Percentiles rank a stretch among this genome's conserved stretches.
These are phyloP conservation scores for Mucor irregularis DNA, from an alignment of 371 early-diverging fungal species.

Conservation along the genomic window DNA sequence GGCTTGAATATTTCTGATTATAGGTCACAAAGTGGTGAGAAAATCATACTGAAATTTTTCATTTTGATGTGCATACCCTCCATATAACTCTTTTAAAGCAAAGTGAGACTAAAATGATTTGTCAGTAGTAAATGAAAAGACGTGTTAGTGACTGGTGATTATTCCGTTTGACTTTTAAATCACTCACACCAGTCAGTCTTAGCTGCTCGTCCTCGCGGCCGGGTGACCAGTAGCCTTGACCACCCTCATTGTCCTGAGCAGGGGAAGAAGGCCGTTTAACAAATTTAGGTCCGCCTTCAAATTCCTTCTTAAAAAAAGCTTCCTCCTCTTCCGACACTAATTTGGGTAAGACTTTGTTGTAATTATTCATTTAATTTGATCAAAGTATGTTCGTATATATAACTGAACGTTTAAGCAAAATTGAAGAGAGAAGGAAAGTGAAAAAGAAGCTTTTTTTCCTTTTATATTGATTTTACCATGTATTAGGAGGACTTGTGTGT, in stretches of 20 bases:
- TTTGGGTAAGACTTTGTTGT: no score
- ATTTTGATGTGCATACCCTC: constrained; percentile 17
- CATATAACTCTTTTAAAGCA: constrained; percentile 29
- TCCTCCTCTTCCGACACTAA: no score
- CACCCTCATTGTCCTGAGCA: constrained; percentile 4
- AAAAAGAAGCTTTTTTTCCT: no score
- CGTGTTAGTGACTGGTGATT: neutral
- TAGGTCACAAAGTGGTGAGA: neutral
- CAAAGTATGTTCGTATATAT: no score
- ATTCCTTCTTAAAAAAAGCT: no score
- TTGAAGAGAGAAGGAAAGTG: no score
- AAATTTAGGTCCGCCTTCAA: neutral
- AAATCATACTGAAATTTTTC: neutral
- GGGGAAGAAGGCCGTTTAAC: no score
- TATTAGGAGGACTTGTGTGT: no score
- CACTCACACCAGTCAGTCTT: constrained; percentile 11
- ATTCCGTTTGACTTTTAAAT: neutral
- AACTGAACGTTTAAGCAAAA: no score
- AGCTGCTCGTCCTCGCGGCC: constrained; percentile 16
- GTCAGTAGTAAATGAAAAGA: neutral
- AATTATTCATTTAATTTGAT: no score
- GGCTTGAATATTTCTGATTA: neutral
- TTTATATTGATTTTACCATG: no score
- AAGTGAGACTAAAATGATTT: constrained; percentile 25
- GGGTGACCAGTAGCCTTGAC: constrained; percentile 10